Percentiles rank a stretch among this genome's conserved stretches.
Conservation (phyloP, 805 yeast species). For the Ogataea saltuana region DNA sequence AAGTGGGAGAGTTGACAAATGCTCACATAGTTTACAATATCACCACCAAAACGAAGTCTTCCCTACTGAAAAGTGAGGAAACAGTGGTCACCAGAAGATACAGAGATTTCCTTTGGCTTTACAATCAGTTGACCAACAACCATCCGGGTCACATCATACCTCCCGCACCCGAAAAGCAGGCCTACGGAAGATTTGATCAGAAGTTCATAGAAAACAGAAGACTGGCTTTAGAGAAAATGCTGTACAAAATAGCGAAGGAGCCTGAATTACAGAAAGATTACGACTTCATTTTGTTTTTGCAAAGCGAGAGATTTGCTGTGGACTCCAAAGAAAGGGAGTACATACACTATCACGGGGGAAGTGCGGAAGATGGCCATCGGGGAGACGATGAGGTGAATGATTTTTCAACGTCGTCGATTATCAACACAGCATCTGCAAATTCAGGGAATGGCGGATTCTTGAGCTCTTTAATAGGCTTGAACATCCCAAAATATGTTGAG, state of each 20-base stretch:
- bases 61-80: slow-evolving; percentile 38
- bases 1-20: slow-evolving; percentile 86
- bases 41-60: slow-evolving; percentile 55
- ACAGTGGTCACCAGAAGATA: slow-evolving; percentile 78
- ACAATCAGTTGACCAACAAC: slow-evolving; percentile 79
- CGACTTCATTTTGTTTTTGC: slow-evolving; percentile 77
- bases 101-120: slow-evolving; percentile 91
- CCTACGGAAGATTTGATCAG: slow-evolving; percentile 87
- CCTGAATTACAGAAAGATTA: slow-evolving; percentile 62
- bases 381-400: slow-evolving; percentile 26
- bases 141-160: slow-evolving; percentile 92
- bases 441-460: slow-evolving; percentile 53
- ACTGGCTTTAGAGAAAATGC: slow-evolving; percentile 82
- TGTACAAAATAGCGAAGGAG: slow-evolving; percentile 63
- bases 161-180: slow-evolving; percentile 95
- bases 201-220: slow-evolving; percentile 87
- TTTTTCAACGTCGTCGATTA: slow-evolving; percentile 31
- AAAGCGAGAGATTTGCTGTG: slow-evolving; percentile 64
- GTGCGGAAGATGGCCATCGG: slow-evolving; percentile 27
- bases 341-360: slow-evolving; percentile 32
- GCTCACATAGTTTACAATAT: slow-evolving; percentile 89
- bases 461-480: slow-evolving; percentile 67
- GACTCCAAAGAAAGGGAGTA: slow-evolving; percentile 74
- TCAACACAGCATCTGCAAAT: slow-evolving; percentile 24
- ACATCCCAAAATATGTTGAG: slow-evolving; percentile 66